Base-by-base conservation (phyloP, 1,139 yeast genomes). In the Torulaspora globosa region DNA sequence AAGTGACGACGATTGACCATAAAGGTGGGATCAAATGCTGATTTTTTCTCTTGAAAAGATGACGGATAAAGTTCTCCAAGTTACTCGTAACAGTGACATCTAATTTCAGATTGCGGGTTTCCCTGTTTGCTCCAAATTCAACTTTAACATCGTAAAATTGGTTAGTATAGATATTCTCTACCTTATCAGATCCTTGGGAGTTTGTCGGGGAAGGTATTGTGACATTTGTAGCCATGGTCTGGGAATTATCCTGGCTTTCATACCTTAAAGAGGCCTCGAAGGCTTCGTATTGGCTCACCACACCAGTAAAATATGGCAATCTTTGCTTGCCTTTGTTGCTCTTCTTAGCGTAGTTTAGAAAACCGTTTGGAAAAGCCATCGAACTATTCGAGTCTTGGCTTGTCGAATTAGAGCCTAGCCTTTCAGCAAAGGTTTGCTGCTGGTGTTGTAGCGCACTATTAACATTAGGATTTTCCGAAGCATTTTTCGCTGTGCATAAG, bases 1-100 rank as follows among this genome's bases (percentile, higher is more conserved):
- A 67, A 0, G 85, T 84, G 3, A 84, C 82, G 6, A 82, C 63
- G 47, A 82, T 71, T 0, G 84, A 73, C 90, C 90, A 83, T 23
- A 82, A 63, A 2, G 89, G 88, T 56, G 67, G 57, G 16, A 63
- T 53, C 24, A 56, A 34, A 39, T 53, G 56, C 37, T 52, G 58
- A 28, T 54, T 58, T 36, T 55, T 58, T 44, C 57, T 52, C 27
- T 54, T 56, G 39, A 63, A 62, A 27, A 62, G 46, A 33, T 54
- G 59, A 34, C 55, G 51, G 31, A 63, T 60, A 35, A 62, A 62
- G 37, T 58, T 63, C 48, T 63, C 65, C 36, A 63, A 36, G 40
- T 63, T 63, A 9, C 55, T 53, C 8, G 63, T 59, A 4, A 52
- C 53, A 9, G 56, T 52, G 10, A 57, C 49, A 36, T 58, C 62